Percentiles rank a stretch among this genome's conserved stretches.
Evolutionary conservation across 495 filamentous ascomycete genomes (phyloP).

Genomic region (Ascodesmis nigricans): DNA sequence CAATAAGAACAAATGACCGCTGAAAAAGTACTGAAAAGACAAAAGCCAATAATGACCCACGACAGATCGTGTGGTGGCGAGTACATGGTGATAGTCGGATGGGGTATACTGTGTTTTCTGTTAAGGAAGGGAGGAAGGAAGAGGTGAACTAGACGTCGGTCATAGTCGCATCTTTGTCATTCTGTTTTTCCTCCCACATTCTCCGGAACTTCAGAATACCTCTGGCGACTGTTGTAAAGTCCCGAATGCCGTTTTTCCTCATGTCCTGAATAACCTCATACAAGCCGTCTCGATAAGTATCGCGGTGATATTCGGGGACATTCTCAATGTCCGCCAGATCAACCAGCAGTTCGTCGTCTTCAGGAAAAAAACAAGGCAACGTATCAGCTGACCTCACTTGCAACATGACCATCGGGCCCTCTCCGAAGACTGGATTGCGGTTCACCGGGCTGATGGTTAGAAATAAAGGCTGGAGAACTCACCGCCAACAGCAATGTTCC

Average conservation of each 20-base stretch:
- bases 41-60: no score
- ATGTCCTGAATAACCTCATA: conserved; percentile 53
- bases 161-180: no score
- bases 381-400: conserved; percentile 39
- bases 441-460: conserved; percentile 1
- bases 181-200: no score
- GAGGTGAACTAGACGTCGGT: no score
- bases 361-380: conserved; percentile 29
- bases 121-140: no score
- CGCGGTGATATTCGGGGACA: conserved; percentile 43
- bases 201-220: conserved; percentile 63
- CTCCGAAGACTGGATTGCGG: not conserved
- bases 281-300: conserved; percentile 52
- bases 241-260: conserved; percentile 48
- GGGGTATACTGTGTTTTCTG: no score
- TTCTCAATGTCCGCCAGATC: conserved; percentile 60
- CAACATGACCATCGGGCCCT: conserved; percentile 2
- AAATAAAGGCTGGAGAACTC: conserved; percentile 28
- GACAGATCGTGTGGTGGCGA: no score
- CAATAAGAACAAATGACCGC: no score
- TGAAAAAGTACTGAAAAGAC: no score
- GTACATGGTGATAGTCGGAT: no score
- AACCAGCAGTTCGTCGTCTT: conserved; percentile 72
- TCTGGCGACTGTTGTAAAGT: conserved; percentile 57
- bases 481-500: conserved; percentile 57